Base-by-base conservation (phyloP, 1,139 yeast genomes). In the Pichia cactophila region DNA sequence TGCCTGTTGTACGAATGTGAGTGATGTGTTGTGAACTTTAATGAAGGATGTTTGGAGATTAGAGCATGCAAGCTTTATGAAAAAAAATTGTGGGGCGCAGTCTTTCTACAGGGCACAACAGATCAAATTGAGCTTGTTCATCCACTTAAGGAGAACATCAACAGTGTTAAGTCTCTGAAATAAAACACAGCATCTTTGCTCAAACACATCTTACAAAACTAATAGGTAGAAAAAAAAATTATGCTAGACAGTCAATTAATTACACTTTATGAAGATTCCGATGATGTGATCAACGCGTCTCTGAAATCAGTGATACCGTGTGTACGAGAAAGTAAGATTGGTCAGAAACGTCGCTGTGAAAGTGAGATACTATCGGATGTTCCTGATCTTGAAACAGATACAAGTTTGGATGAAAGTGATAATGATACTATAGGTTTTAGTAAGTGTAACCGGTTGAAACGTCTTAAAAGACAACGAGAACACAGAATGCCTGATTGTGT, bases 401-500 rank as follows among this genome's bases (percentile, higher is more conserved):
- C 10, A 16, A 16, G 23, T 16, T 35, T 23, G 7, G 23, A 17
- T 35, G 23, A n/a, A 6, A 35, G 23, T 35, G 20, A 16, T 6
- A 11, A 9, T 16, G 23, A 16, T 35, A 23, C 16, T 35, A 23
- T 9, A 16, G 11, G 16, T 8, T 16, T 35, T 10, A 28, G 35
- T 31, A 31, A 31, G n/a, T 14, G 35, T 31, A 31, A 28, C 11
- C 31, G 40, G 4, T 2, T 20, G 17, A 37, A 38, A 38, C 26
- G 41, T 6, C 5, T 7, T 11, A 38, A 38, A 11, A 17, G 16
- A 16, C 23, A 12, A 16, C 17, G 28, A 10, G 23, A 16, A 41
- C 33, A 41, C 26, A 5, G 11, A 10, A 26, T 43, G 12, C 57
- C 57, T 12, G 50, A 49, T 26, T 41, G 56, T 12, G 48, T 60